Evolutionary conservation across 257 asterid genomes (phyloP), one percentile per base, ranked within the genome.

Genomic region (Solanum medicagineum): DNA sequence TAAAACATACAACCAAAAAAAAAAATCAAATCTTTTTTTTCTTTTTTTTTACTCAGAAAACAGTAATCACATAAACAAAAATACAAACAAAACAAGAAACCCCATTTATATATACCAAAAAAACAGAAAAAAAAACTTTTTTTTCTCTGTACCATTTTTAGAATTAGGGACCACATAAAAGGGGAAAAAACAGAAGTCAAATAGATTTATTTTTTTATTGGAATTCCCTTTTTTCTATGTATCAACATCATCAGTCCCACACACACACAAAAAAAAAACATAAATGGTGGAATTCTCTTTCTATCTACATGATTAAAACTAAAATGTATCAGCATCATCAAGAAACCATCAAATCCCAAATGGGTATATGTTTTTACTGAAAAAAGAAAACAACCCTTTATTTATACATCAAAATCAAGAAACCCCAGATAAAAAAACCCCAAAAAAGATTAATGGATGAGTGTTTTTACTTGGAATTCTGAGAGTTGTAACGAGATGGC

Each of bases 141-240:
- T 8, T 15, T 5, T 10, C 54, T 42, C 42, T 70, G 80, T 1
- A 42, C 20, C 83, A 87, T 40, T 2, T 17, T 70, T 19, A 17
- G 80, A 42, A 40, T 40, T 5, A 40, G 53, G 80, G 54, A 70
- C 80, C 80, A 84, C 84, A 15, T 86, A 47, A 75, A 75, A 7
- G 74, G 6, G 3, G 2, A 6, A 29, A 59, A 24, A 24, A 26
- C 7, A 26, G 8, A 65, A 19, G 36, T 65, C 73, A 26, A 65
- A 65, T 65, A 44, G 71, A 17, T 11, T 11, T 63, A 17, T 63
- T 7, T 24, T 60, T 60, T 24, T 11, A 36, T 26, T 65, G 57
- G 56, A 91, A 89, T 69, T 86, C 89, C 87, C 91, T 89, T 89
- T 91, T 32, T 91, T 90, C 94, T 91, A 85, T 26, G 44, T 84